phyloP scores from a whole-genome alignment of 306 rosid species.

The Vicia sativa region DNA sequence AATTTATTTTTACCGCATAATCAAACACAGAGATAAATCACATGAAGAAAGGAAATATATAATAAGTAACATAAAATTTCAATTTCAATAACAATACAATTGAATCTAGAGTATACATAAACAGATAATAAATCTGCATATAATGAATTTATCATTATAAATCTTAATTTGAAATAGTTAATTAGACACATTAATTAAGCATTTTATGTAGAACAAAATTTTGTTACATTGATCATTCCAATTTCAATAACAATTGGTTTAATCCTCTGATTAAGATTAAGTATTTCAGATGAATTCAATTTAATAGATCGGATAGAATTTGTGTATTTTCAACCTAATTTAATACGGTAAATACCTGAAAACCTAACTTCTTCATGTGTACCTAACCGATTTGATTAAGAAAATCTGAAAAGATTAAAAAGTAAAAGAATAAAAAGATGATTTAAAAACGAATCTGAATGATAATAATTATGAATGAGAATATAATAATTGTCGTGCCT shows the following conservation, averaged over 20 bases:
- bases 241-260: constrained; percentile 11
- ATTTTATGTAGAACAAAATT: neutral
- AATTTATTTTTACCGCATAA: no score
- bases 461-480: neutral
- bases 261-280: neutral
- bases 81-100: no score
- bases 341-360: constrained; percentile 36
- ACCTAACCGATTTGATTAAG: constrained; percentile 29
- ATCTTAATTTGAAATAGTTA: neutral
- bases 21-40: no score
- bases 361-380: constrained; percentile 31
- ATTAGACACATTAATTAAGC: neutral
- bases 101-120: no score
- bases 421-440: neutral
- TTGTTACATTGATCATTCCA: constrained; percentile 11
- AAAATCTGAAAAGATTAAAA: constrained; percentile 3
- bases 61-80: no score
- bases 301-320: constrained; percentile 31
- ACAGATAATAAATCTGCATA: no score
- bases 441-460: constrained; percentile 14
- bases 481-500: constrained; percentile 27
- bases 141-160: no score
- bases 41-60: no score
- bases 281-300: neutral
- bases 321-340: neutral